Conservation (phyloP, 768 basidiomycete genomes). For the Cyclocybe cylindracea region DNA sequence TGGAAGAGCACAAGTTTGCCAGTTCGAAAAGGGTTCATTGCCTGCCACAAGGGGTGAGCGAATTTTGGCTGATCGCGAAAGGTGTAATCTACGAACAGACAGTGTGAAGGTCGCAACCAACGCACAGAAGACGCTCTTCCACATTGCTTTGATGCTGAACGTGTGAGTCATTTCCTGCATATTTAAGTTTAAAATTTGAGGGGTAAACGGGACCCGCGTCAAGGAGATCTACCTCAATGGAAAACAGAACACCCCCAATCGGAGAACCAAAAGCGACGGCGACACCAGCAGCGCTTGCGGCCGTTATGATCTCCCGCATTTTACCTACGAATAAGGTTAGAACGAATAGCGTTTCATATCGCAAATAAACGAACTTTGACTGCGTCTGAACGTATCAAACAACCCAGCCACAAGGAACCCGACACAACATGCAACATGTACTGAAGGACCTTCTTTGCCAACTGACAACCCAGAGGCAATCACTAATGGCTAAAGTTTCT, state of each 20-base stretch:
- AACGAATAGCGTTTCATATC: not conserved
- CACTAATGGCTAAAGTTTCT: slow-evolving; percentile 73
- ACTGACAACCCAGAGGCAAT: slow-evolving; percentile 97
- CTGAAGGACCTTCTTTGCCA: slow-evolving; percentile 97
- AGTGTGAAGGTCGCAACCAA: slow-evolving; percentile 95
- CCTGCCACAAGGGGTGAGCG: slow-evolving; percentile 43
- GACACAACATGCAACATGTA: slow-evolving; percentile 95
- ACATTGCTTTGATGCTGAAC: slow-evolving; percentile 98
- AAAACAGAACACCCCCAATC: slow-evolving; percentile 96
- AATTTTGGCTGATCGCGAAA: not conserved
- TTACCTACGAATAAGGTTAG: slow-evolving; percentile 48
- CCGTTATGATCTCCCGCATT: slow-evolving; percentile 89
- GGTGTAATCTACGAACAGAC: slow-evolving; percentile 61
- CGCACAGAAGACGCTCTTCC: slow-evolving; percentile 97
- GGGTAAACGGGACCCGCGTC: not conserved
- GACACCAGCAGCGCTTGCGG: slow-evolving; percentile 96
- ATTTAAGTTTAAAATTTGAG: not conserved
- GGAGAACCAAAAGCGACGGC: slow-evolving; percentile 98
- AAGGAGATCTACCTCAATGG: slow-evolving; percentile 73
- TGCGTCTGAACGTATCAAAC: slow-evolving; percentile 81
- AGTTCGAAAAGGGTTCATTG: slow-evolving; percentile 97
- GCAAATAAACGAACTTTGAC: slow-evolving; percentile 67
- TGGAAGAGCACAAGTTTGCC: slow-evolving; percentile 98
- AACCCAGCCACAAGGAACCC: slow-evolving; percentile 87
- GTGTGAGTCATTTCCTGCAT: slow-evolving; percentile 95